Percentiles rank a stretch among this genome's conserved stretches.
phyloP scores from a whole-genome alignment of 2,329 filamentous ascomycete species.

The Aspergillus costaricaensis region DNA sequence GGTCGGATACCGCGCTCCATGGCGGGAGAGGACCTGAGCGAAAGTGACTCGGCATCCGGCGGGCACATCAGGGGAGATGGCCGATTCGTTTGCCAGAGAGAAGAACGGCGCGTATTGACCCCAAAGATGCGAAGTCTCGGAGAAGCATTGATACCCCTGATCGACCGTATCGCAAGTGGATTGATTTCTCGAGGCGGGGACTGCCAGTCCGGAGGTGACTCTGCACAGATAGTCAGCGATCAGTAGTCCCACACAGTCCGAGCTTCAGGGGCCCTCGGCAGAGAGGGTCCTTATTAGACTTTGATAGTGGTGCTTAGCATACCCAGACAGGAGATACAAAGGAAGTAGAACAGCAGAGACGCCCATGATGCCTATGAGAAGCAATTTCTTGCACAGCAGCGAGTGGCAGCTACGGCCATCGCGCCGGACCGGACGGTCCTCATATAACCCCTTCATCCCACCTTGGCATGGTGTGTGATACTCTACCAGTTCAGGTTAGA shows the following conservation, averaged over 20 bases:
- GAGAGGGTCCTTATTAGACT: background rate
- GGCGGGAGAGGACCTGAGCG: slow-evolving; percentile 77
- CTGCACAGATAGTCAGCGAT: slow-evolving; percentile 10
- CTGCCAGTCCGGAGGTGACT: slow-evolving; percentile 9
- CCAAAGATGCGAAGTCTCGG: slow-evolving; percentile 68
- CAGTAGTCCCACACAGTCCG: background rate
- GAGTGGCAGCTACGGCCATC: background rate
- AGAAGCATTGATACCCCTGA: slow-evolving; percentile 64
- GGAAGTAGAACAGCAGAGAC: slow-evolving; percentile 15
- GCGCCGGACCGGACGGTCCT: slow-evolving; percentile 7
- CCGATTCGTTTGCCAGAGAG: slow-evolving; percentile 62
- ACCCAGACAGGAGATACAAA: slow-evolving; percentile 20
- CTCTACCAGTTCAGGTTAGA: background rate
- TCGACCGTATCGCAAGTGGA: slow-evolving; percentile 55
- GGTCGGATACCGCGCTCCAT: slow-evolving; percentile 83
- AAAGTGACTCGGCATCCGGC: slow-evolving; percentile 73
- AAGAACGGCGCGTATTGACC: slow-evolving; percentile 89
- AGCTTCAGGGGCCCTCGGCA: background rate
- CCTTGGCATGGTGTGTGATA: slow-evolving; percentile 6
- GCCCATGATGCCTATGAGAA: slow-evolving; percentile 15
- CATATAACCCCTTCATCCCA: slow-evolving; percentile 22
- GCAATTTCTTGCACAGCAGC: background rate
- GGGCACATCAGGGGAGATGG: slow-evolving; percentile 63
- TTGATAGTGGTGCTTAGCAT: background rate
- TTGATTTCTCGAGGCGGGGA: slow-evolving; percentile 5